Percentiles rank a stretch among this genome's conserved stretches.
phyloP scores from a whole-genome alignment of 148 eudicot genomes.

The Euryodendron excelsum region DNA sequence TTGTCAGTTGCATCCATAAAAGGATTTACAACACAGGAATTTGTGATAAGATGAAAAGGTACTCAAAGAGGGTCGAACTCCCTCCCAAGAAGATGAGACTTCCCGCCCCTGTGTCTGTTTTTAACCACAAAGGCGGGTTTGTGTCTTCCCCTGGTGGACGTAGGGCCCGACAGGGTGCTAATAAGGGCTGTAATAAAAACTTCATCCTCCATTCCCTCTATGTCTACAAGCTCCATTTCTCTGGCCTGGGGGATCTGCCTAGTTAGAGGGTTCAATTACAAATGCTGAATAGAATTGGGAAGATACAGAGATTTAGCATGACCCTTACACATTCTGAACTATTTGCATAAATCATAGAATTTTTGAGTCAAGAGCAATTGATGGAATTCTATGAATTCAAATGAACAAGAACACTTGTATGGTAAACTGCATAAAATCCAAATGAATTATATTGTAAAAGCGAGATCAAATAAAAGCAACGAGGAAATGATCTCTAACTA shows the following conservation, averaged over 20 bases:
- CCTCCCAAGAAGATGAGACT: too few species aligned
- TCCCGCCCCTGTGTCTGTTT: too few species aligned
- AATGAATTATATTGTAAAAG: neutral
- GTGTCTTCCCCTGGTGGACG: too few species aligned
- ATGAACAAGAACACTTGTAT: neutral
- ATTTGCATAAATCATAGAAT: neutral
- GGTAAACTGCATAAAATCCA: neutral
- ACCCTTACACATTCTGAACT: too few species aligned
- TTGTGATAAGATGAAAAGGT: neutral
- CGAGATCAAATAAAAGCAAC: neutral
- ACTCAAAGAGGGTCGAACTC: too few species aligned
- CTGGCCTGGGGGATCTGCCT: neutral
- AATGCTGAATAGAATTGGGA: neutral
- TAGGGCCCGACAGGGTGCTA: too few species aligned
- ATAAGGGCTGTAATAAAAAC: too few species aligned
- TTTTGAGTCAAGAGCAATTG: neutral
- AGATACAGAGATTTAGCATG: too few species aligned
- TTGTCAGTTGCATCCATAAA: neutral
- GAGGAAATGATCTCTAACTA: too few species aligned
- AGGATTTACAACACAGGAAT: neutral
- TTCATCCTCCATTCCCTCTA: too few species aligned
- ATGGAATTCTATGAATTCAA: conserved; percentile 7
- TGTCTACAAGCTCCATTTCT: too few species aligned
- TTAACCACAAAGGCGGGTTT: too few species aligned
- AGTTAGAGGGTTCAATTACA: conserved; percentile 4